Evolutionary conservation across 2,329 filamentous ascomycete species (phyloP).

Genomic region (Drechmeria coniospora): DNA sequence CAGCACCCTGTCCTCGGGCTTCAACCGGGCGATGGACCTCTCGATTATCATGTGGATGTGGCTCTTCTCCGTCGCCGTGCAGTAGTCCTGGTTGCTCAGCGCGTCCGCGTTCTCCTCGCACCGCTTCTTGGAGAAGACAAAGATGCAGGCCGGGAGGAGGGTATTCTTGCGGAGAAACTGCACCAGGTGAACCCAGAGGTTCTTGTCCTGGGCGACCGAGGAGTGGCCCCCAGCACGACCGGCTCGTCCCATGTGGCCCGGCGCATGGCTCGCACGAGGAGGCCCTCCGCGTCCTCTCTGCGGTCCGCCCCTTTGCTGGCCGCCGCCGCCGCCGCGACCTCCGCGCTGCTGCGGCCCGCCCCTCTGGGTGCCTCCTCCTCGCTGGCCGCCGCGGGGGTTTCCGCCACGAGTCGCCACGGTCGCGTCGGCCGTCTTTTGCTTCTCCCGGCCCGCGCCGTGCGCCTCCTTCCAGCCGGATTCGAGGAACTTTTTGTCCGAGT

Average conservation of each 20-base stretch:
- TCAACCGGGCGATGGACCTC: constrained; percentile 80
- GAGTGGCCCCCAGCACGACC: constrained; percentile 76
- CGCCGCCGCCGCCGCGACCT: constrained; percentile 19
- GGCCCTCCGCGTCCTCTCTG: constrained; percentile 37
- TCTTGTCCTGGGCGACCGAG: constrained; percentile 86
- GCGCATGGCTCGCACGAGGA: constrained; percentile 43
- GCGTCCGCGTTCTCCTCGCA: constrained; percentile 97
- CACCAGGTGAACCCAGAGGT: constrained; percentile 90
- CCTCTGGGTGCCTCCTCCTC: constrained; percentile 29
- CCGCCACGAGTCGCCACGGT: constrained; percentile 22
- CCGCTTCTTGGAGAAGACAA: constrained; percentile 95
- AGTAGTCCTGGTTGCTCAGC: constrained; percentile 88
- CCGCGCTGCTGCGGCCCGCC: constrained; percentile 22
- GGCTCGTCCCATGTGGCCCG: constrained; percentile 79
- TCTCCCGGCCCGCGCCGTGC: constrained; percentile 65
- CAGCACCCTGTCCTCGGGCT: constrained; percentile 75
- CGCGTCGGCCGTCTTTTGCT: constrained; percentile 45
- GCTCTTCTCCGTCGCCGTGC: constrained; percentile 85
- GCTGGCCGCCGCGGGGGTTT: constrained; percentile 17
- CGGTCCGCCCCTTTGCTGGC: constrained; percentile 29
- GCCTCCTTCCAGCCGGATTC: constrained; percentile 93
- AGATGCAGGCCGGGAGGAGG: constrained; percentile 84
- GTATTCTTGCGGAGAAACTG: constrained; percentile 78
- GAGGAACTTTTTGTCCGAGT: constrained; percentile 78
- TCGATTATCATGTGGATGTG: constrained; percentile 96